phyloP scores from a whole-genome alignment of 176 grass and related monocot genomes.

The Musa troglodytarum region DNA sequence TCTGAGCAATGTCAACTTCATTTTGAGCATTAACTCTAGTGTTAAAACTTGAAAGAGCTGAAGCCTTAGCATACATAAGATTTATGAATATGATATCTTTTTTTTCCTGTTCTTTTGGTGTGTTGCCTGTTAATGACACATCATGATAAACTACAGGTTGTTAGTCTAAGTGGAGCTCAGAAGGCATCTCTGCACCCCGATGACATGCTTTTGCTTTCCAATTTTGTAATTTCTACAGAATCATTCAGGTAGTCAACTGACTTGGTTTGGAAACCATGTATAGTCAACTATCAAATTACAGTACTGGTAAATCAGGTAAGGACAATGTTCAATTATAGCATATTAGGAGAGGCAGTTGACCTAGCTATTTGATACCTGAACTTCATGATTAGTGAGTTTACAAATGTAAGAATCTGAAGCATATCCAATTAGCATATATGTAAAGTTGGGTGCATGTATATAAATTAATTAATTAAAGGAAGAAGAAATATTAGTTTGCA shows the following conservation, averaged over 20 bases:
- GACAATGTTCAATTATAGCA: background rate
- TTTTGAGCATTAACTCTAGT: background rate
- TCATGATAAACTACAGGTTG: slow-evolving; percentile 42
- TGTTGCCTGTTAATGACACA: too few relatives aligned
- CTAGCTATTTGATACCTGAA: background rate
- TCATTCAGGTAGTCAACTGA: slow-evolving; percentile 71
- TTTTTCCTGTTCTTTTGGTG: too few relatives aligned
- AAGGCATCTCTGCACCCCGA: slow-evolving; percentile 88
- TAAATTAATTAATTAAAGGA: too few relatives aligned
- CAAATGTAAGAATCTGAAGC: too few relatives aligned
- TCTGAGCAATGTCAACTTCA: background rate
- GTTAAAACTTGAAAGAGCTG: background rate
- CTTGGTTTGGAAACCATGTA: background rate
- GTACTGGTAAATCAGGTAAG: background rate
- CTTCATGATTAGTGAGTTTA: too few relatives aligned
- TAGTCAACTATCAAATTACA: background rate
- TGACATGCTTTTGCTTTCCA: slow-evolving; percentile 91
- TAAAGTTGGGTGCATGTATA: too few relatives aligned
- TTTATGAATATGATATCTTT: background rate
- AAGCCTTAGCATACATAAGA: background rate
- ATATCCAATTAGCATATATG: too few relatives aligned
- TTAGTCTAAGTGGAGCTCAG: slow-evolving; percentile 95
- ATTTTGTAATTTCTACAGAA: slow-evolving; percentile 85
- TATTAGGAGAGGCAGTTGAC: background rate
- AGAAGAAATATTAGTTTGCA: too few relatives aligned